Conservation (phyloP, 345 rosid genomes). For the Camelina laxa region DNA sequence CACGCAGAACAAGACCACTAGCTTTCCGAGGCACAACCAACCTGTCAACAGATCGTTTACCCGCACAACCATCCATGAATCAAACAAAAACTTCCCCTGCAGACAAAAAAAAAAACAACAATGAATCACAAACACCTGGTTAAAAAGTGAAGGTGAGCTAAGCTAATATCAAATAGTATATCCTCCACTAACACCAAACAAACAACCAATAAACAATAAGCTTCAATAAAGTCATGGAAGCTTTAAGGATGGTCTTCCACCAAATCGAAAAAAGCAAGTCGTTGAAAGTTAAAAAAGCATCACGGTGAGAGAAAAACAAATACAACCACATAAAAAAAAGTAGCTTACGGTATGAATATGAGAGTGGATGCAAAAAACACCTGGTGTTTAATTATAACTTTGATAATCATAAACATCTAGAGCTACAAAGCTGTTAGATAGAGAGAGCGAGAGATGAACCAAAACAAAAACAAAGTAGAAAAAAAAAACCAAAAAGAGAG, state of each 20-base stretch:
- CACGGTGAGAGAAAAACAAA: background rate
- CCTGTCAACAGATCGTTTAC: conserved; percentile 56
- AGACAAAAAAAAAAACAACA: background rate
- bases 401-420: conserved; percentile 29
- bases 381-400: conserved; percentile 12
- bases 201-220: background rate
- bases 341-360: conserved; percentile 31
- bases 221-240: conserved; percentile 22
- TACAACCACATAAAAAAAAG: background rate
- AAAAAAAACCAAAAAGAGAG: conserved; percentile 27
- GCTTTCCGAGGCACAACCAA: conserved; percentile 53
- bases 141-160: background rate
- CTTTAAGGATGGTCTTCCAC: conserved; percentile 33
- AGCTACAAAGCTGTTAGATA: conserved; percentile 14
- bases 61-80: conserved; percentile 74
- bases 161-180: conserved; percentile 16
- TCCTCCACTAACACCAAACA: conserved; percentile 24
- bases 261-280: conserved; percentile 31
- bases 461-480: conserved; percentile 10
- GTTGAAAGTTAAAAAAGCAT: conserved; percentile 26
- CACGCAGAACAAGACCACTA: conserved; percentile 61
- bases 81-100: conserved; percentile 25
- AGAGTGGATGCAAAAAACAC: conserved; percentile 16
- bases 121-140: background rate
- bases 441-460: conserved; percentile 15